Evolutionary conservation across 2,329 filamentous ascomycete genomes (phyloP).

Genomic region (Boeremia exigua): DNA sequence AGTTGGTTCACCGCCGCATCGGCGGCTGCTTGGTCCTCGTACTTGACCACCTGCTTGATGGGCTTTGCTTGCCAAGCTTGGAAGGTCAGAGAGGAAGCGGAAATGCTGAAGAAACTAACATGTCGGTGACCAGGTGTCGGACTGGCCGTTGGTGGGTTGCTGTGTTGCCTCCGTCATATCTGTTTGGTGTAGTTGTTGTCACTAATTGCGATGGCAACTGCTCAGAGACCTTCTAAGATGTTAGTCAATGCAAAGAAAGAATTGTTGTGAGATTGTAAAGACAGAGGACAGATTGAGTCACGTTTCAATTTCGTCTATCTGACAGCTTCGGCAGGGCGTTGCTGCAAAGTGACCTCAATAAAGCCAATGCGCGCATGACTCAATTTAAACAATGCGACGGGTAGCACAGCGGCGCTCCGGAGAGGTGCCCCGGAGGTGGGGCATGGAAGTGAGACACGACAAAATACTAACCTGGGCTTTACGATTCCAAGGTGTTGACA

Average conservation of each 20-base stretch:
- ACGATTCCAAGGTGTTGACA: neutral
- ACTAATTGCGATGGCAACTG: conserved; percentile 7
- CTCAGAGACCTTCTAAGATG: neutral
- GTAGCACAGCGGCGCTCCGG: neutral
- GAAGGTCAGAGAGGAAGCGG: conserved; percentile 15
- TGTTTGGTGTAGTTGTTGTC: conserved; percentile 21
- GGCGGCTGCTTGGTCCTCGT: conserved; percentile 68
- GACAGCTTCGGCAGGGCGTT: conserved; percentile 24
- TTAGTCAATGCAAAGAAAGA: neutral
- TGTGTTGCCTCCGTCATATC: conserved; percentile 11
- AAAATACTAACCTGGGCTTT: conserved; percentile 7
- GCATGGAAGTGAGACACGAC: neutral
- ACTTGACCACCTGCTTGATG: conserved; percentile 77
- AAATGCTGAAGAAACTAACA: conserved; percentile 34
- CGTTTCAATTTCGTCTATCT: conserved; percentile 21
- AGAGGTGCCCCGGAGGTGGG: neutral
- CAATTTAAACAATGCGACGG: conserved; percentile 14
- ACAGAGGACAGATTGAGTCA: conserved; percentile 20
- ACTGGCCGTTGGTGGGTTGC: conserved; percentile 8
- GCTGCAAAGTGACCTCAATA: conserved; percentile 28
- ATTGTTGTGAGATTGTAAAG: neutral
- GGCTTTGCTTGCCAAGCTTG: conserved; percentile 77
- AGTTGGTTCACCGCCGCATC: conserved; percentile 69
- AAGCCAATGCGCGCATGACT: conserved; percentile 30
- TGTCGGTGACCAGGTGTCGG: conserved; percentile 47